phyloP scores from a whole-genome alignment of 2,329 filamentous ascomycete species.

The Bipolaris gigantea region DNA sequence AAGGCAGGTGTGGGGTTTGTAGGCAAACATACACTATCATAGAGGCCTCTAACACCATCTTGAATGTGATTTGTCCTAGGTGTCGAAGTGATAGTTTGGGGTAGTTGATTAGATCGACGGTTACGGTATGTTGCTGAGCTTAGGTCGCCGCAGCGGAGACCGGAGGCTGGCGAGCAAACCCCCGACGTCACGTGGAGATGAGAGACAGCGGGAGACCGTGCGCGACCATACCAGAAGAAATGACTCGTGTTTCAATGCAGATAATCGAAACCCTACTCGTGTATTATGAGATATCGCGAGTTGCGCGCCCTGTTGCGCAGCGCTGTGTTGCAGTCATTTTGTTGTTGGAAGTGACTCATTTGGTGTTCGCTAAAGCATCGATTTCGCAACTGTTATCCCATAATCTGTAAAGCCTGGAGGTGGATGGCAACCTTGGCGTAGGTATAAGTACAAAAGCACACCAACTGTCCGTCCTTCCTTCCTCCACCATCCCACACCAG shows the following conservation, averaged over 20 bases:
- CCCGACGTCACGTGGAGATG: slow-evolving; percentile 5
- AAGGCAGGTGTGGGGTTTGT: slow-evolving; percentile 19
- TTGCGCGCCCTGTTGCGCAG: neutral
- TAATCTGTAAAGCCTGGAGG: neutral
- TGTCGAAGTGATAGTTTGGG: slow-evolving; percentile 6
- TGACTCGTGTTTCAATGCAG: slow-evolving; percentile 3
- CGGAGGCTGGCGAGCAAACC: slow-evolving; percentile 19
- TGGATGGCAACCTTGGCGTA: neutral
- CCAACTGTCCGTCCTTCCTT: slow-evolving; percentile 17
- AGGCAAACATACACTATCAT: slow-evolving; percentile 75
- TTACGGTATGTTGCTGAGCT: slow-evolving; percentile 26
- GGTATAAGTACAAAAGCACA: neutral
- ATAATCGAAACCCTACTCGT: slow-evolving; percentile 1
- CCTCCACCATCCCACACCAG: slow-evolving; percentile 16
- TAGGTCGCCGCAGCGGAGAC: slow-evolving; percentile 23
- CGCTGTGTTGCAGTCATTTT: neutral
- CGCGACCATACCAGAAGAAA: neutral
- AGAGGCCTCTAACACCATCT: slow-evolving; percentile 97
- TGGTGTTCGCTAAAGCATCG: no score
- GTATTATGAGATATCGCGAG: neutral
- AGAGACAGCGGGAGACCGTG: slow-evolving; percentile 11
- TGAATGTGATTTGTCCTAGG: slow-evolving; percentile 49
- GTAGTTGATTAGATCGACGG: slow-evolving; percentile 17
- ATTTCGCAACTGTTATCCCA: no score
- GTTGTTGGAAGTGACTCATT: neutral